Conservation (phyloP, 768 basidiomycete species). For the Grammothele lineata region DNA sequence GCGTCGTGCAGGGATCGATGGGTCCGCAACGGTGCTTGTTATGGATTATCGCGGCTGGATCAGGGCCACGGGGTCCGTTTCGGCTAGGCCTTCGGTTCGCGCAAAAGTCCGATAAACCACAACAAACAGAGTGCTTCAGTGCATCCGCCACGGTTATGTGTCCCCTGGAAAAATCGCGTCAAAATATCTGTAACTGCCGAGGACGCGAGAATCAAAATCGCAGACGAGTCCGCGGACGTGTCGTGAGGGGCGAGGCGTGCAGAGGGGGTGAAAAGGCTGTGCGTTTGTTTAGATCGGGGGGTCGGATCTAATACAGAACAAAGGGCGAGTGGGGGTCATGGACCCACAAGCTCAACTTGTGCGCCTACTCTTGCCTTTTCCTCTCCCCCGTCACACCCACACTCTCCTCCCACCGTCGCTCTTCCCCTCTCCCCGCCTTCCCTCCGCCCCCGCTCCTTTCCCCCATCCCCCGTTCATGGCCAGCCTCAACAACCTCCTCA, state of each 20-base stretch:
- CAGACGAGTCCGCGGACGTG: too few relatives aligned
- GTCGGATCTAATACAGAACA: slow-evolving; percentile 23
- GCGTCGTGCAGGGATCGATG: too few relatives aligned
- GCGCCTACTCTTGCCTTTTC: slow-evolving; percentile 23
- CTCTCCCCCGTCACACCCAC: slow-evolving; percentile 17
- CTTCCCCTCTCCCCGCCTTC: slow-evolving; percentile 14
- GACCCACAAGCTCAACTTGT: slow-evolving; percentile 25
- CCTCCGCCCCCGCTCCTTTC: slow-evolving; percentile 7
- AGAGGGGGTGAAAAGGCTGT: slow-evolving; percentile 10
- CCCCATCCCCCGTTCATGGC: slow-evolving; percentile 19
- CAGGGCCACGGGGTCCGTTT: too few relatives aligned
- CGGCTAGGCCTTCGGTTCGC: too few relatives aligned
- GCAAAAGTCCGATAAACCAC: too few relatives aligned
- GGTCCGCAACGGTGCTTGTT: too few relatives aligned
- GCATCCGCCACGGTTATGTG: too few relatives aligned
- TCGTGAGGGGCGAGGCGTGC: slow-evolving; percentile 1
- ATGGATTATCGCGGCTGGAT: too few relatives aligned
- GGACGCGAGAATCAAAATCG: too few relatives aligned
- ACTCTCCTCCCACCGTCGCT: slow-evolving; percentile 4
- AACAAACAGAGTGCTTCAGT: too few relatives aligned
- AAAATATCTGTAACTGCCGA: too few relatives aligned
- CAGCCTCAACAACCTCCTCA: slow-evolving; percentile 27
- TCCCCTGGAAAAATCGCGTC: too few relatives aligned
- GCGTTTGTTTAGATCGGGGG: slow-evolving; percentile 17
- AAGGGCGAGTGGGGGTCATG: slow-evolving; percentile 21